Evolutionary conservation across 495 filamentous ascomycete species (phyloP).

Genomic region (Trichoderma parareesei): DNA sequence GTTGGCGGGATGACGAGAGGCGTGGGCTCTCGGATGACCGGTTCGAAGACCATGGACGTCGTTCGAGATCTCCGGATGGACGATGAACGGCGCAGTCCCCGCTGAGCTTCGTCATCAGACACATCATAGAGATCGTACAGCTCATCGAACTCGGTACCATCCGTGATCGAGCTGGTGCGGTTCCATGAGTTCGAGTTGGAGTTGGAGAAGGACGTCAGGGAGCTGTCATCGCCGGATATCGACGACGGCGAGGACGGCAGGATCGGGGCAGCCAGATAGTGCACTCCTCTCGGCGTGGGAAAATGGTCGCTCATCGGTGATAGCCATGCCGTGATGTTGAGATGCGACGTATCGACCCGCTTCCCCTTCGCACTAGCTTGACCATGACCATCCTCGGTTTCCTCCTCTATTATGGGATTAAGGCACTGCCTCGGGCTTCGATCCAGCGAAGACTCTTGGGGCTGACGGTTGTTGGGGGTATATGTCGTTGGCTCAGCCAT

Average conservation of each 20-base stretch:
- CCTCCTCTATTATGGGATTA: constrained; percentile 86
- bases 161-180: constrained; percentile 43
- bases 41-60: constrained; percentile 8
- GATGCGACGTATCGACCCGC: constrained; percentile 35
- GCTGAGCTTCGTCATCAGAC: constrained; percentile 54
- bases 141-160: constrained; percentile 68
- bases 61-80: constrained; percentile 11
- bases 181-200: constrained; percentile 49
- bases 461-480: constrained; percentile 50
- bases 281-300: constrained; percentile 49
- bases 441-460: constrained; percentile 60
- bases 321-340: constrained; percentile 45
- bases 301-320: constrained; percentile 54
- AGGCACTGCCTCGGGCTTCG: constrained; percentile 54
- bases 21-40: constrained; percentile 44
- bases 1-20: constrained; percentile 61
- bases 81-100: constrained; percentile 15
- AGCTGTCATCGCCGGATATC: constrained; percentile 38
- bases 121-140: constrained; percentile 67
- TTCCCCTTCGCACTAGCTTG: constrained; percentile 15
- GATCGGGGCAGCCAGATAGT: constrained; percentile 49
- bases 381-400: constrained; percentile 25
- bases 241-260: constrained; percentile 38
- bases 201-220: constrained; percentile 40
- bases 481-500: constrained; percentile 53